Conservation (phyloP, 306 rosid species). For the Lathyrus tuberosus region DNA sequence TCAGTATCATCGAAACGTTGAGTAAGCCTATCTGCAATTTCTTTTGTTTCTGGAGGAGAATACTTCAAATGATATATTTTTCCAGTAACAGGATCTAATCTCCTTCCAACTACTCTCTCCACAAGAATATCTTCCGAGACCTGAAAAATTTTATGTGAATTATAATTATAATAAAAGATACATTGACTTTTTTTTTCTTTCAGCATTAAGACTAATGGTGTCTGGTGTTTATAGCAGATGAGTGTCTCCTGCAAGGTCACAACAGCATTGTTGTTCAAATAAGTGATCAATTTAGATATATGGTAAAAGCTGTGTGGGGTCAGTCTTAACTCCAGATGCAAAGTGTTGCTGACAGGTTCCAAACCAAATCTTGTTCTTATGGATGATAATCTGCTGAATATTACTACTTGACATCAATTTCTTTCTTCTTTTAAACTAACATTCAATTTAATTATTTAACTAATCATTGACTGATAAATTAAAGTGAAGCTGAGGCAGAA, state of each 20-base stretch:
- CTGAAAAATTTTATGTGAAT: constrained; percentile 49
- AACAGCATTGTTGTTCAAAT: background rate
- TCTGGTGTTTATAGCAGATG: constrained; percentile 13
- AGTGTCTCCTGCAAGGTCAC: constrained; percentile 23
- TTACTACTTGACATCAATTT: background rate
- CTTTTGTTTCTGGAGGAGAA: constrained; percentile 83
- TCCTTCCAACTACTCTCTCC: constrained; percentile 92
- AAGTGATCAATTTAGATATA: background rate
- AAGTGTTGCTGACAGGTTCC: constrained; percentile 8
- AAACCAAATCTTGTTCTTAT: background rate
- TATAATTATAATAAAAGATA: constrained; percentile 2
- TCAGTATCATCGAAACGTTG: constrained; percentile 95
- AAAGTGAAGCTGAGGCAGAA: background rate
- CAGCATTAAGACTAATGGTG: constrained; percentile 11
- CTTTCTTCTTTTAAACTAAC: background rate
- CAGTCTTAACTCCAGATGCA: constrained; percentile 18
- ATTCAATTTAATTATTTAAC: constrained; percentile 18
- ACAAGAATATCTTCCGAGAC: constrained; percentile 85
- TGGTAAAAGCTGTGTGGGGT: constrained; percentile 5
- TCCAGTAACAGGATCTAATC: constrained; percentile 91
- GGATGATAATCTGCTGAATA: background rate
- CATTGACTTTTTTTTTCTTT: background rate
- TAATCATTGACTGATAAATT: background rate
- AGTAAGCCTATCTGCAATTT: constrained; percentile 84
- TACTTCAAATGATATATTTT: constrained; percentile 90